phyloP scores from a whole-genome alignment of 208 protist genomes.

The Herpetomonas samuelpessoai region DNA sequence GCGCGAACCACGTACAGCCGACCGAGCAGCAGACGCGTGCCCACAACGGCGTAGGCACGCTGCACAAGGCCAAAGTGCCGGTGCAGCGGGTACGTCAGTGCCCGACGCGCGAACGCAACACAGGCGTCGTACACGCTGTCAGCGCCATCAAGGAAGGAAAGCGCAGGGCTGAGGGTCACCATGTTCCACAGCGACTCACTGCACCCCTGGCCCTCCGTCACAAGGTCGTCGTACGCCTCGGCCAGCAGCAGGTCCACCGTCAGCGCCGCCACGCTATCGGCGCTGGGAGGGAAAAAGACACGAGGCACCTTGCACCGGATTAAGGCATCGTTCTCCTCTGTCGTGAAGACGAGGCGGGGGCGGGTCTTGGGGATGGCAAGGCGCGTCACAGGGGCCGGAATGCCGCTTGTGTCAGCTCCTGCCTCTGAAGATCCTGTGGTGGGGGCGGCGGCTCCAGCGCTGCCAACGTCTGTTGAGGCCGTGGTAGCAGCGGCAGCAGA shows the following conservation, averaged over 20 bases:
- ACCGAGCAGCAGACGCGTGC: conserved; percentile 67
- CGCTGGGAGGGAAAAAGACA: conserved; percentile 55
- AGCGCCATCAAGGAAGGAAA: conserved; percentile 80
- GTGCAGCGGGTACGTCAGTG: conserved; percentile 82
- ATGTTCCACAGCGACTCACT: conserved; percentile 91
- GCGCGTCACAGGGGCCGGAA: conserved; percentile 1
- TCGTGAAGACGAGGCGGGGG: conserved; percentile 40
- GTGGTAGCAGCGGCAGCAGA: not conserved
- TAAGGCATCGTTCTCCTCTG: conserved; percentile 55
- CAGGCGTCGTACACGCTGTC: conserved; percentile 80
- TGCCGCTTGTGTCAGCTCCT: no score
- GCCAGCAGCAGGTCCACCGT: conserved; percentile 83
- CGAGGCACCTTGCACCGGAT: conserved; percentile 36
- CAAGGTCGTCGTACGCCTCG: conserved; percentile 87
- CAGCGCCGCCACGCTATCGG: conserved; percentile 42
- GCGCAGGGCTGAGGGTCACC: conserved; percentile 69
- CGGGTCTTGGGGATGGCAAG: conserved; percentile 51
- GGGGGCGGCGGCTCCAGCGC: not conserved
- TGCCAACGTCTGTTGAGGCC: no score
- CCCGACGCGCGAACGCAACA: conserved; percentile 70
- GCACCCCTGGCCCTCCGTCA: conserved; percentile 81
- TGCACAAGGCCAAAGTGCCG: conserved; percentile 78
- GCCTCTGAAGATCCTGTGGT: not conserved
- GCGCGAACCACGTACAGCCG: conserved; percentile 64
- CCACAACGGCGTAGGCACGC: conserved; percentile 68